A percentile compares a stretch with the other conserved stretches of the same genome.
Conservation (phyloP, 2,329 filamentous ascomycete species). For the Botrytis pseudocinerea region DNA sequence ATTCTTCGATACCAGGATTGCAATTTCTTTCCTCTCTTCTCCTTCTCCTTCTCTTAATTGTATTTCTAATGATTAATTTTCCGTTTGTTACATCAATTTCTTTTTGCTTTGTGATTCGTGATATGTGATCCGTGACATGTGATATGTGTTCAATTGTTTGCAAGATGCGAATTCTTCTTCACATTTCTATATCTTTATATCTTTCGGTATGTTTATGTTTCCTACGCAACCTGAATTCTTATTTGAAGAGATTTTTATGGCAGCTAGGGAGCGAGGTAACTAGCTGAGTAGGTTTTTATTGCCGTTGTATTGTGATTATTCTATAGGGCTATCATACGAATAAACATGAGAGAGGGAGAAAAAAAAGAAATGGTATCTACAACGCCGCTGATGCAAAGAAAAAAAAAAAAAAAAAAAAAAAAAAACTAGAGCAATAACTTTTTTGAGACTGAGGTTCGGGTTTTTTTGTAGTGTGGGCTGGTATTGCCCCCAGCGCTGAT, state of each 20-base stretch:
- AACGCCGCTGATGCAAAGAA: not conserved
- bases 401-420: not conserved
- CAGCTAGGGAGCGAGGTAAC: not conserved
- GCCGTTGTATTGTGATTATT: not conserved
- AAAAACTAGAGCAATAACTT: not conserved
- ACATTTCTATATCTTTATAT: not conserved
- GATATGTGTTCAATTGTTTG: not conserved
- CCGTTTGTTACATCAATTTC: not conserved
- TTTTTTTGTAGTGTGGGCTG: not conserved
- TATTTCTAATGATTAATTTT: not conserved
- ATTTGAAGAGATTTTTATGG: not conserved
- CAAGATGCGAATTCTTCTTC: not conserved
- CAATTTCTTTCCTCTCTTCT: not conserved
- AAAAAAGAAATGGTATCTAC: not conserved
- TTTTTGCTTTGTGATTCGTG: not conserved
- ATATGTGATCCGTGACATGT: no score
- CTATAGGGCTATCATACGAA: not conserved
- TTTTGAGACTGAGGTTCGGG: not conserved
- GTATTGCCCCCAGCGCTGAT: no score
- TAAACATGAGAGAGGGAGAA: not conserved
- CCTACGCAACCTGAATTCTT: not conserved
- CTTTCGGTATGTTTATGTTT: not conserved
- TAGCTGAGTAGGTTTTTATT: not conserved
- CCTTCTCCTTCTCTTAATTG: not conserved
- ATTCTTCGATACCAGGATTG: constrained; percentile 4